Conservation (phyloP, 1,284 basidiomycete genomes). For the Moesziomyces globuligerus region DNA sequence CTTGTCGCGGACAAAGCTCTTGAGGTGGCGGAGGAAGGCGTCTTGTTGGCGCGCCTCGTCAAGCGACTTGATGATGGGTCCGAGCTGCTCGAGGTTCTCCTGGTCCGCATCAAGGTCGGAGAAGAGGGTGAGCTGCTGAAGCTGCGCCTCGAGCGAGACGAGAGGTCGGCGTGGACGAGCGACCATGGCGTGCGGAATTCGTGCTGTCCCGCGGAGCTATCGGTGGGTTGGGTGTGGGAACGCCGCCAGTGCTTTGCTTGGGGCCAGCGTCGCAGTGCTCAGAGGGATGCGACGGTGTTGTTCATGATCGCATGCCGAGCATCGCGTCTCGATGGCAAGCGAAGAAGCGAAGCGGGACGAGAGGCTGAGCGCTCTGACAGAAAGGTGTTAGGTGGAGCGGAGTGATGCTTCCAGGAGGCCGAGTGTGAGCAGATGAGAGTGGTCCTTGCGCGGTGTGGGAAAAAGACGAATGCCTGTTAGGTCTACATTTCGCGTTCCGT, state of each 20-base stretch:
- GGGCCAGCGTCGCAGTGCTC: no score
- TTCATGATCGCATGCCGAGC: not conserved
- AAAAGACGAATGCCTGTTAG: not conserved
- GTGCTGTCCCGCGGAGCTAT: no score
- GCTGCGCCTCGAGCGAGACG: constrained; percentile 64
- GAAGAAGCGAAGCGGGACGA: not conserved
- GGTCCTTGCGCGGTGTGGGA: constrained; percentile 26
- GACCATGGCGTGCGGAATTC: constrained; percentile 28
- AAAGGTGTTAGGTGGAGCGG: no score
- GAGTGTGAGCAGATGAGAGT: constrained; percentile 1
- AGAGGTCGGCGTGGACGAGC: constrained; percentile 50
- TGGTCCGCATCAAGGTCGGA: constrained; percentile 60
- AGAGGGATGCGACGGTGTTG: not conserved
- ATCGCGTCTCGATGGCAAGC: no score
- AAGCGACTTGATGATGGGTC: constrained; percentile 71
- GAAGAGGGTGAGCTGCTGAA: constrained; percentile 65
- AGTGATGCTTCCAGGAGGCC: no score
- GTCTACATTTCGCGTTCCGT: not conserved
- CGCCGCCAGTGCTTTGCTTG: no score
- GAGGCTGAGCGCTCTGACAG: not conserved
- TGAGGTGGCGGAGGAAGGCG: constrained; percentile 85
- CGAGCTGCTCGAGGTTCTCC: constrained; percentile 67
- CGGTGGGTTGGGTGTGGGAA: no score
- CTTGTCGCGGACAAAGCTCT: constrained; percentile 87
- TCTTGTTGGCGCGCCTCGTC: constrained; percentile 90